These are phyloP conservation scores for Ustilago shanxiensis DNA, from an alignment of 1,284 basidiomycete species.

Conservation along the genomic window DNA sequence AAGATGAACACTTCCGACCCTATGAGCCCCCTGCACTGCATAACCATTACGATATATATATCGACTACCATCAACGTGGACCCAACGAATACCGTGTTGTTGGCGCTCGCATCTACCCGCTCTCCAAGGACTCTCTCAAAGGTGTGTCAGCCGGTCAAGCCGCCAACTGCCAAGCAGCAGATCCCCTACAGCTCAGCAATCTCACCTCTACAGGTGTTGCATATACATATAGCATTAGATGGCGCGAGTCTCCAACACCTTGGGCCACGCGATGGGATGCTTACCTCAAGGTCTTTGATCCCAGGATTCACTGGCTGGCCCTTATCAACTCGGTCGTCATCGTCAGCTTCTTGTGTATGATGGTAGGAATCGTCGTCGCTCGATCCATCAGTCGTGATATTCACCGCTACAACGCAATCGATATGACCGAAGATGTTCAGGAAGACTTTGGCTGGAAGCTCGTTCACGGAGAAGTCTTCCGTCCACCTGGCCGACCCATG, in stretches of 20 bases:
- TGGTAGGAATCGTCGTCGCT: constrained; percentile 92
- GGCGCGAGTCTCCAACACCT: constrained; percentile 81
- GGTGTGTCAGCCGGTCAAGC: constrained; percentile 21
- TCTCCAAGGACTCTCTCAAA: constrained; percentile 54
- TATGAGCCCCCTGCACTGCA: constrained; percentile 63
- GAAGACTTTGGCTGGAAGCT: constrained; percentile 99
- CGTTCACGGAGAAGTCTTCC: constrained; percentile 95
- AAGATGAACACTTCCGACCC: constrained; percentile 70
- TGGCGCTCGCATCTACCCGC: constrained; percentile 65
- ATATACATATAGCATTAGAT: constrained; percentile 90
- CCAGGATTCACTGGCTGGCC: constrained; percentile 80
- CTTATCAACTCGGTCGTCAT: constrained; percentile 86
- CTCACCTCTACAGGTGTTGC: constrained; percentile 78
- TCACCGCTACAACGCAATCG: constrained; percentile 93
- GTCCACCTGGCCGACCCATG: constrained; percentile 81
- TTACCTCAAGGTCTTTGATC: constrained; percentile 74
- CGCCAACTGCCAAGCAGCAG: constrained; percentile 52
- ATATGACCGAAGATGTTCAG: constrained; percentile 93
- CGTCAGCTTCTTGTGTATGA: constrained; percentile 81
- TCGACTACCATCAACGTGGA: constrained; percentile 66
- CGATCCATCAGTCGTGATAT: constrained; percentile 92
- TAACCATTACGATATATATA: constrained; percentile 68
- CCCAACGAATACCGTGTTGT: constrained; percentile 66
- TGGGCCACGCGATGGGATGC: constrained; percentile 96
- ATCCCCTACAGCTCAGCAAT: constrained; percentile 72